A percentile compares a stretch with the other conserved stretches of the same genome.
These are phyloP conservation scores for Candida coquimbonensis DNA, from an alignment of 805 yeast genomes.

Conservation along the genomic window DNA sequence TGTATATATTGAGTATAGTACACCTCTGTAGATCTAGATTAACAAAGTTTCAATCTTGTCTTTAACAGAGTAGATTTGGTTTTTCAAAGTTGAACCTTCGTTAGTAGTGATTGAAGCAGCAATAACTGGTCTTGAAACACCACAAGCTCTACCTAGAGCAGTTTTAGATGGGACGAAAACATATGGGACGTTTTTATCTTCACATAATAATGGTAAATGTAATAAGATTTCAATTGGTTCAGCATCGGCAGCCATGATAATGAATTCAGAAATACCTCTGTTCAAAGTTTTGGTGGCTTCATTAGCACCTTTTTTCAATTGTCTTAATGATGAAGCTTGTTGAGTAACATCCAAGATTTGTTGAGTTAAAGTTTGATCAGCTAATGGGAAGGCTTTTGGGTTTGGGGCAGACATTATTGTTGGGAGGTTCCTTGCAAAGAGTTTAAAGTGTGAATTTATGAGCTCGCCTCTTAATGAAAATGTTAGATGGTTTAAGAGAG, in stretches of 20 bases:
- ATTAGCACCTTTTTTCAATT: constrained; percentile 98
- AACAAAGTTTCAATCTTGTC: constrained; percentile 98
- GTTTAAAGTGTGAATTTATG: constrained; percentile 4
- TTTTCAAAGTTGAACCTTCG: constrained; percentile 96
- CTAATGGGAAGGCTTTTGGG: constrained; percentile 98
- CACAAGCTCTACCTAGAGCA: constrained; percentile 99
- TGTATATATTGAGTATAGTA: constrained; percentile 1
- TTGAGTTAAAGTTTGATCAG: constrained; percentile 91
- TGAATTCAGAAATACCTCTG: constrained; percentile 99
- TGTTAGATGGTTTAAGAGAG: not conserved
- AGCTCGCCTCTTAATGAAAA: constrained; percentile 22
- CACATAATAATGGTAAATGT: constrained; percentile 96
- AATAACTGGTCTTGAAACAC: constrained; percentile 98
- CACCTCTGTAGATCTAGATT: constrained; percentile 42
- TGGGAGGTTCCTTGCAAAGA: constrained; percentile 37
- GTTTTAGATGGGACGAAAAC: constrained; percentile 98
- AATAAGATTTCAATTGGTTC: constrained; percentile 98
- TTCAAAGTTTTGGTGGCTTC: constrained; percentile 98
- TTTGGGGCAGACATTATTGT: constrained; percentile 76
- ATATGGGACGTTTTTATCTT: constrained; percentile 99
- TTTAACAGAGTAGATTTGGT: constrained; percentile 94
- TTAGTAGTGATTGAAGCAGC: constrained; percentile 98
- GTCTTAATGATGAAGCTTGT: constrained; percentile 97
- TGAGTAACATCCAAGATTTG: constrained; percentile 97
- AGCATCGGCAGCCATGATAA: constrained; percentile 99